These are phyloP conservation scores for Medicago arabica DNA, from an alignment of 306 rosid species.

Conservation along the genomic window DNA sequence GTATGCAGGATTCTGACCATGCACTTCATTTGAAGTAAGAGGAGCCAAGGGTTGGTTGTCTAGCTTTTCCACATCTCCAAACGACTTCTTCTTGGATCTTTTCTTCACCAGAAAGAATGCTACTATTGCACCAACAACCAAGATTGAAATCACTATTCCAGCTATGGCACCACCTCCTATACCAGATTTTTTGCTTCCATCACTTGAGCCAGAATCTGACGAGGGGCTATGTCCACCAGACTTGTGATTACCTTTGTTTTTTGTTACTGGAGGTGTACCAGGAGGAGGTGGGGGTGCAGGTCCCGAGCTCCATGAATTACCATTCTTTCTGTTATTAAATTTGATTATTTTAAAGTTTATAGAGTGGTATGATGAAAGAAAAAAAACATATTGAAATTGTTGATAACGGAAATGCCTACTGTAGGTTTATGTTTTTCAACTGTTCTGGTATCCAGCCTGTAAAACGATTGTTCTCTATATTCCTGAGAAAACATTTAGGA, in stretches of 20 bases:
- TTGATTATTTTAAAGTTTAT: slow-evolving; percentile 40
- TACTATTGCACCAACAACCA: slow-evolving; percentile 75
- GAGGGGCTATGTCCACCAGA: slow-evolving; percentile 56
- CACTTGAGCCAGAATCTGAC: slow-evolving; percentile 53
- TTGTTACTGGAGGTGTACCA: slow-evolving; percentile 74
- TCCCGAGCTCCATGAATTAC: slow-evolving; percentile 87
- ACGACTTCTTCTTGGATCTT: slow-evolving; percentile 73
- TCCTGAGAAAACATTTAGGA: slow-evolving; percentile 62
- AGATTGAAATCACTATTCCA: slow-evolving; percentile 85
- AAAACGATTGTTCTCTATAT: slow-evolving; percentile 80
- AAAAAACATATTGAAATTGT: slow-evolving; percentile 26
- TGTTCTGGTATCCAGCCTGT: slow-evolving; percentile 92
- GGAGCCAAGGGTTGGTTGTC: slow-evolving; percentile 72
- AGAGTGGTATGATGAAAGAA: slow-evolving; percentile 20
- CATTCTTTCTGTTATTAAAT: slow-evolving; percentile 64
- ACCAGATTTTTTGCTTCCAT: slow-evolving; percentile 75
- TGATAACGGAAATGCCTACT: slow-evolving; percentile 61
- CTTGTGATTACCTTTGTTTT: slow-evolving; percentile 54
- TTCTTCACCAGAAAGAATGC: slow-evolving; percentile 80
- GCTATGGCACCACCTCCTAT: slow-evolving; percentile 92
- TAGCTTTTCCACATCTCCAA: slow-evolving; percentile 71
- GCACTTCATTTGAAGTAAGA: slow-evolving; percentile 61
- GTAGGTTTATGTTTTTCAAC: slow-evolving; percentile 66
- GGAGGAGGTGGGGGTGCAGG: slow-evolving; percentile 99
- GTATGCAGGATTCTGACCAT: slow-evolving; percentile 56